Evolutionary conservation across 2,329 filamentous ascomycete species (phyloP), one percentile per base, ranked within the genome.

Genomic region (Cladosporium sp.): DNA sequence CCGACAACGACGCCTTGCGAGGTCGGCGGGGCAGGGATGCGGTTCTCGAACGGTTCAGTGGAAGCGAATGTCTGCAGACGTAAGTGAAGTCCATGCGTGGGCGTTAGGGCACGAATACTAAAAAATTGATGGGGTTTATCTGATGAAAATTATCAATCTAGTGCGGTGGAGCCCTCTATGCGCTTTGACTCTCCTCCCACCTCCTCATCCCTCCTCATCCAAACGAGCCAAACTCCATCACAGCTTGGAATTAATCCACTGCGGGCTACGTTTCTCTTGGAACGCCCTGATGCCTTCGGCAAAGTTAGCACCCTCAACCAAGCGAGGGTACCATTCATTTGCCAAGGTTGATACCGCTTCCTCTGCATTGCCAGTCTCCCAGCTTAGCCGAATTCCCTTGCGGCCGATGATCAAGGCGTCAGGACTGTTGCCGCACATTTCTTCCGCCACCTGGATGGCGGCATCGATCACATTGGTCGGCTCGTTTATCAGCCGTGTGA

Each of bases 231-330:
- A 20, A 48, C 45, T 39, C 16, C 25, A 48, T 54, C 55, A 64
- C 49, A 79, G 53, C 59, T 77, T 77, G 1, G 71, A 73, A 22
- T 72, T 69, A 41, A 70, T 70, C 75, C 75, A 78, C 20, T 69
- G 58, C 15, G 76, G 75, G 55, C 69, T 65, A 57, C 72, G 65
- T 66, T 78, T 78, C 59, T 73, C 68, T 30, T 70, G 69, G 68
- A 80, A 81, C 4, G 78, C 77, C 52, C 62, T 66, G 46, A 78
- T 55, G 1, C 76, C 76, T 53, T 77, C 74, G 13, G 67, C 61
- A n/a, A 75, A 64, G 63, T 78, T 79, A 51, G 75, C 70, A 0
- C 73, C 70, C 29, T 66, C 59, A 39, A 72, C 57, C 48, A 78
- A 57, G 40, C 65, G 61, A 13, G 63, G 69, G 56, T 71, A 77